Conservation (phyloP, 2,329 filamentous ascomycete genomes). For the Didymella segeticola region DNA sequence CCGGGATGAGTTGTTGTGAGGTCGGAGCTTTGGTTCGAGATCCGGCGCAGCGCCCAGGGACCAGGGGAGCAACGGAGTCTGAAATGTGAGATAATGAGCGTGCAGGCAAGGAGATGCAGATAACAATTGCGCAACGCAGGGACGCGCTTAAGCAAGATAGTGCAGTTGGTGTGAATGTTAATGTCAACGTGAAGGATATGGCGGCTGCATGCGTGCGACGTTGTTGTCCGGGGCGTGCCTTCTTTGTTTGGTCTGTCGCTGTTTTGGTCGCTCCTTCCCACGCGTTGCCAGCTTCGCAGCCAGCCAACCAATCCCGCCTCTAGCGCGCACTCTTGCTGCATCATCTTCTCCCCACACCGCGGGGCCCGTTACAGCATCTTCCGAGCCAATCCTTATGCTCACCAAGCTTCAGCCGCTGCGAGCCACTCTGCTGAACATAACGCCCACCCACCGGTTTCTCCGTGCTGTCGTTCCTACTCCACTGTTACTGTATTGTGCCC, state of each 20-base stretch:
- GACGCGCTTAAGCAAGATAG: conserved; percentile 14
- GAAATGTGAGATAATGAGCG: conserved; percentile 8
- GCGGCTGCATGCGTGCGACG: conserved; percentile 7
- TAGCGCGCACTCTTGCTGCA: conserved; percentile 20
- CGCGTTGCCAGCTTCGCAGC: conserved; percentile 23
- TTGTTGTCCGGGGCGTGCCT: conserved; percentile 22
- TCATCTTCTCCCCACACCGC: conserved; percentile 20
- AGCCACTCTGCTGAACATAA: conserved; percentile 25
- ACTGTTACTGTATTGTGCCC: conserved; percentile 22
- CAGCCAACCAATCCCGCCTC: conserved; percentile 32
- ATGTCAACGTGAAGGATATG: conserved; percentile 1
- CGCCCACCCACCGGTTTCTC: conserved; percentile 13
- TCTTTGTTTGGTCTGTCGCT: conserved; percentile 36
- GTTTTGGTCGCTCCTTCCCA: conserved; percentile 32
- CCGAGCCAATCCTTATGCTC: conserved; percentile 33
- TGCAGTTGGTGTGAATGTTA: no score
- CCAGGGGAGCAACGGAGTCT: conserved; percentile 7
- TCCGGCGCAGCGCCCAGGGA: conserved; percentile 12
- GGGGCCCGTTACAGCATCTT: conserved; percentile 18
- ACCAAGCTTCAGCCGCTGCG: conserved; percentile 17
- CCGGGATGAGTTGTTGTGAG: conserved; percentile 23
- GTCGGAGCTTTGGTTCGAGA: conserved; percentile 16
- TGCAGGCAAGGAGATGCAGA: conserved; percentile 5
- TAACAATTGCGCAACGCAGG: background rate
- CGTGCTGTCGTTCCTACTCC: conserved; percentile 14